Percentiles rank a stretch among this genome's conserved stretches.
These are phyloP conservation scores for Fraxinus nigra DNA, from an alignment of 305 asterid genomes.

Conservation along the genomic window DNA sequence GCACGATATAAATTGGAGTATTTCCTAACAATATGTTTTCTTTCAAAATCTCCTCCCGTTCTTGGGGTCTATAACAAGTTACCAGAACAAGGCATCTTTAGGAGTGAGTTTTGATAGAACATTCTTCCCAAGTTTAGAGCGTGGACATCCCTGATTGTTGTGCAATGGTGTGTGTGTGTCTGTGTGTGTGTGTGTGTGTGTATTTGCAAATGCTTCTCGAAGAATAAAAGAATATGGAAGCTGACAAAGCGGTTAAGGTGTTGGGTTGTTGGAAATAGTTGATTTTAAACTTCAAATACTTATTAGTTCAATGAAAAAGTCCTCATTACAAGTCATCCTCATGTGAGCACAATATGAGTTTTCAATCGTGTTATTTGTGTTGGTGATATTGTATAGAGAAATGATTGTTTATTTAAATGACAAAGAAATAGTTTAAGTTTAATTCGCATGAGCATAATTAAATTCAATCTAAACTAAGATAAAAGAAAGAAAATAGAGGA, in stretches of 20 bases:
- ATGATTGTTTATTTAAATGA: too few species aligned
- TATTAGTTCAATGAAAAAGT: neutral
- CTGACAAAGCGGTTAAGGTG: neutral
- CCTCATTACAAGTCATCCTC: neutral
- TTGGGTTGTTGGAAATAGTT: neutral
- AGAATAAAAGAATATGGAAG: neutral
- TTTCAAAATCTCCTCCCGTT: neutral
- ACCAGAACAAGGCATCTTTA: neutral
- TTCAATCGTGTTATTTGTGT: neutral
- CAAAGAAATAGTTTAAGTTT: too few species aligned
- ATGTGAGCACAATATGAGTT: neutral
- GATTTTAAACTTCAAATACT: neutral
- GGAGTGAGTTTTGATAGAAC: neutral
- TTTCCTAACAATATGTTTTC: neutral
- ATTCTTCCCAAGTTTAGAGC: neutral
- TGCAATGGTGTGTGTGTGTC: neutral
- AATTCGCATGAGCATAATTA: too few species aligned
- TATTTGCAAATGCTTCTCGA: neutral
- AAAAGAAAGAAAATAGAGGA: too few species aligned
- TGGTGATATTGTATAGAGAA: too few species aligned
- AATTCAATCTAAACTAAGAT: too few species aligned
- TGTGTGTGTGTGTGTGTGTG: too few species aligned
- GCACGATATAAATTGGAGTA: neutral
- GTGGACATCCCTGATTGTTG: neutral
- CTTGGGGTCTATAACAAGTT: neutral